These are phyloP conservation scores for Pythium pectinolyticum DNA, from an alignment of 352 stramenopile species.

Conservation along the genomic window DNA sequence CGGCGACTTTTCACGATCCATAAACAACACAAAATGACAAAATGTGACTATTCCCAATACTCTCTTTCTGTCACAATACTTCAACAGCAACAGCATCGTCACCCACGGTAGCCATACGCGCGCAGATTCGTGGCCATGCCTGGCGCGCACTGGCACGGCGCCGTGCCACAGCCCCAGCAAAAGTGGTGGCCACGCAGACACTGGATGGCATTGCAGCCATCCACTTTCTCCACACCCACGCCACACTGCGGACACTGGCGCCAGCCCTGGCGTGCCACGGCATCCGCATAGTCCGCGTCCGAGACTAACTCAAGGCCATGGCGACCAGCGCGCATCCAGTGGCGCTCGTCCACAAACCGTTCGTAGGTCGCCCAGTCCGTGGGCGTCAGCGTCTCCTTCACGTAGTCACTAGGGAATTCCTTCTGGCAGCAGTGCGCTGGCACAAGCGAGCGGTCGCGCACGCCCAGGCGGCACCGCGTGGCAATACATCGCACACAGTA, in stretches of 20 bases:
- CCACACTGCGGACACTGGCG: slow-evolving; percentile 74
- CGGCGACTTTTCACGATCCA: slow-evolving; percentile 28
- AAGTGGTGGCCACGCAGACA: slow-evolving; percentile 69
- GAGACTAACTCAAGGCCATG: slow-evolving; percentile 43
- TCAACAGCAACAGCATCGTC: slow-evolving; percentile 2
- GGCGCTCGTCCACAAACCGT: slow-evolving; percentile 54
- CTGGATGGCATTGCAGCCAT: slow-evolving; percentile 58
- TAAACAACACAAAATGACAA: background rate
- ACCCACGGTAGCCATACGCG: slow-evolving; percentile 7
- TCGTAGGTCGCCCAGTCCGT: slow-evolving; percentile 44
- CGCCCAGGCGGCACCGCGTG: slow-evolving; percentile 51
- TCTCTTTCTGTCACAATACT: background rate
- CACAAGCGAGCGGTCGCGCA: slow-evolving; percentile 54
- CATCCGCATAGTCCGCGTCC: slow-evolving; percentile 58
- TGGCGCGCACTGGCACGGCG: slow-evolving; percentile 45
- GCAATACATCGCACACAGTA: slow-evolving; percentile 62
- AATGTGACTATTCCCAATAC: background rate
- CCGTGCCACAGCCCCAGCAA: slow-evolving; percentile 42
- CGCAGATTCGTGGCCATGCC: slow-evolving; percentile 1
- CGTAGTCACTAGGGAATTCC: slow-evolving; percentile 67
- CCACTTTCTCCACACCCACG: slow-evolving; percentile 51
- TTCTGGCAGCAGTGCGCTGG: slow-evolving; percentile 73
- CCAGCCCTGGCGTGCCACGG: slow-evolving; percentile 33
- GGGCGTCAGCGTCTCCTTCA: slow-evolving; percentile 38
- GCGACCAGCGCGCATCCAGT: slow-evolving; percentile 41